Evolutionary conservation across 2,329 filamentous ascomycete species (phyloP), one percentile per base, ranked within the genome.

Genomic region (Periglandula ipomoeae): DNA sequence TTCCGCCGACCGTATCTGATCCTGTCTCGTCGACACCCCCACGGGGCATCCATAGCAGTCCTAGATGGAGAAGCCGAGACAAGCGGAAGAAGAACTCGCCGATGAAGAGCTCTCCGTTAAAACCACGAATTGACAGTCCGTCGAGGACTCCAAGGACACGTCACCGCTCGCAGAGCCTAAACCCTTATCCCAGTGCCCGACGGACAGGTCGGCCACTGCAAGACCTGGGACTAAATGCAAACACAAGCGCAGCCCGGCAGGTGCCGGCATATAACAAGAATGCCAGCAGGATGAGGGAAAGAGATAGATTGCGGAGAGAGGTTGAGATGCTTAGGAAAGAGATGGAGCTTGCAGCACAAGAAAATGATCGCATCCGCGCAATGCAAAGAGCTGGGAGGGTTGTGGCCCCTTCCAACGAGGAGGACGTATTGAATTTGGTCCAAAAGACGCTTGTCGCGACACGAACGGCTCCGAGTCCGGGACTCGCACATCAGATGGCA

Each of bases 41-140:
- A 1, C 61, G 67, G 19, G 81, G 80, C 1, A 83, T 84, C 24
- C 79, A 82, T 51, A 73, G 74, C 45, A 80, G 76, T 13, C 78
- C 79, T 3, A 70, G 70, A 56, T 68, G 72, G 55, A 70, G 65
- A 17, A 55, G 56, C 24, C 53, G 58, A 39, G 42, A 47, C 50
- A 69, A 61, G 47, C 60, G 59, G 1, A 59, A 69, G 41, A 74
- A 69, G 43, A 47, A 44, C 49, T 68, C 62, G 45, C 61, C 61
- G 1, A 59, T 69, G 44, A 74, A 69, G 49, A 71, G 67, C 50
- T 79, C 78, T 2, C 76, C 76, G 1, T 58, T 76, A 3, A 78
- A 77, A 45, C 69, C 70, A 7, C 65, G 65, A 0, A 65, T 68
- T 1, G 55, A 67, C 8, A 62, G 64, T 1, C 60, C 63, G 13